Conservation (phyloP, 192 early-diverging fungal genomes). For the Chytriomyces sp. region DNA sequence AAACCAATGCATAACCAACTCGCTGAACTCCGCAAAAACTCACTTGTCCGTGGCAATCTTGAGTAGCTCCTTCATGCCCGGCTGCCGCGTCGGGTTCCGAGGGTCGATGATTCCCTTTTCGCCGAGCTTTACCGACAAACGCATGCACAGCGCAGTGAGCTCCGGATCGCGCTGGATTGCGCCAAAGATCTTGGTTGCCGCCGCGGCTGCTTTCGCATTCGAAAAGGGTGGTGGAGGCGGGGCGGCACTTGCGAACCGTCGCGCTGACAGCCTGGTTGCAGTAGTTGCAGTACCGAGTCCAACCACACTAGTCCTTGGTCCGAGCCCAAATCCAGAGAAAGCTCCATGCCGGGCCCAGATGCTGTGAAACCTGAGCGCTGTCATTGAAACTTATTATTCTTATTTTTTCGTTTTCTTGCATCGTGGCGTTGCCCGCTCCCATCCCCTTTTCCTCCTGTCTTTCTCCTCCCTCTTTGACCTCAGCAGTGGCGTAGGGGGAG, state of each 20-base stretch:
- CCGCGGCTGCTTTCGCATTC: background rate
- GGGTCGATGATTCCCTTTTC: conserved; percentile 1
- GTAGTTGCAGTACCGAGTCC: too few relatives aligned
- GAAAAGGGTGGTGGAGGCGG: background rate
- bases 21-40: background rate
- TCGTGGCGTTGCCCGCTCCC: too few relatives aligned
- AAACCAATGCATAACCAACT: background rate
- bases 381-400: too few relatives aligned
- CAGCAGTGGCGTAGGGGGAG: too few relatives aligned
- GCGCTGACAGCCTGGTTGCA: background rate
- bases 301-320: too few relatives aligned
- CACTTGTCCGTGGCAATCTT: background rate
- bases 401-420: too few relatives aligned
- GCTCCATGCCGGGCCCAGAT: too few relatives aligned
- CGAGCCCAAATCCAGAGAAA: too few relatives aligned
- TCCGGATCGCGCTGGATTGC: conserved; percentile 12
- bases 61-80: conserved; percentile 1
- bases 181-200: conserved; percentile 1
- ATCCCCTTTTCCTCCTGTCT: too few relatives aligned
- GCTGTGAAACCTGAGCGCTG: too few relatives aligned
- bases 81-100: conserved; percentile 9
- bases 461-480: too few relatives aligned
- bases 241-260: background rate
- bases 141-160: background rate
- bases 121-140: background rate